Percentiles rank a stretch among this genome's conserved stretches.
Conservation (phyloP, 495 filamentous ascomycete genomes). For the Lophiostoma macrostomum region DNA sequence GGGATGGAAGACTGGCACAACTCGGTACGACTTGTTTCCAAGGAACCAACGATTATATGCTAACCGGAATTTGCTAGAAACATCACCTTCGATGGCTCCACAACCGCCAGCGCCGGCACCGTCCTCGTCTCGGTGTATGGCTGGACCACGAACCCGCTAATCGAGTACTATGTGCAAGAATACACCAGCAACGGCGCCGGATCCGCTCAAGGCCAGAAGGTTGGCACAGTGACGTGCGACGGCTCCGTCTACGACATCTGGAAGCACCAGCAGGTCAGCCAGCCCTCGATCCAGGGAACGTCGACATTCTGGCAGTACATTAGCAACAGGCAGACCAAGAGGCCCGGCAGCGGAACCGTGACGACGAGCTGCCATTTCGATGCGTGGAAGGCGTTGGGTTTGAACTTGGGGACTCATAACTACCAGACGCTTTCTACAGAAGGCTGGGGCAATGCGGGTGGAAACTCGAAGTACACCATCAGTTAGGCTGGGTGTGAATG, state of each 20-base stretch:
- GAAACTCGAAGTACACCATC: constrained; percentile 13
- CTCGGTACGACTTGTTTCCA: constrained; percentile 1
- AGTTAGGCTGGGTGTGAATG: too few relatives aligned
- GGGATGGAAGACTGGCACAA: constrained; percentile 27
- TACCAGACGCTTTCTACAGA: constrained; percentile 36
- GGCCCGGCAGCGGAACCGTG: constrained; percentile 47
- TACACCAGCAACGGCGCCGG: constrained; percentile 55
- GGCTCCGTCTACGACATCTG: constrained; percentile 64
- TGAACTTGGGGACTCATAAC: constrained; percentile 43
- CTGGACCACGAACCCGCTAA: constrained; percentile 44
- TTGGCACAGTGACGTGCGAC: constrained; percentile 56
- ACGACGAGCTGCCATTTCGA: constrained; percentile 58
- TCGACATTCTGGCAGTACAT: constrained; percentile 57
- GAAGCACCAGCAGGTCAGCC: constrained; percentile 55
- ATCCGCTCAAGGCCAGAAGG: constrained; percentile 45
- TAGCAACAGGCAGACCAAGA: constrained; percentile 49
- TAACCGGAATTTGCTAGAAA: constrained; percentile 1
- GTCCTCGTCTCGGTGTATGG: constrained; percentile 26
- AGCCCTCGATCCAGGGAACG: constrained; percentile 56
- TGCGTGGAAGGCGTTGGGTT: constrained; percentile 52
- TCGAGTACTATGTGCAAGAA: constrained; percentile 61
- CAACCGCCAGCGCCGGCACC: constrained; percentile 13
- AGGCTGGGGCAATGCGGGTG: constrained; percentile 24
- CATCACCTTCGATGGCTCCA: constrained; percentile 24
- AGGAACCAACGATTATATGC: not conserved